These are phyloP conservation scores for Lichtheimia corymbifera DNA, from an alignment of 371 early-diverging fungal species.

Conservation along the genomic window DNA sequence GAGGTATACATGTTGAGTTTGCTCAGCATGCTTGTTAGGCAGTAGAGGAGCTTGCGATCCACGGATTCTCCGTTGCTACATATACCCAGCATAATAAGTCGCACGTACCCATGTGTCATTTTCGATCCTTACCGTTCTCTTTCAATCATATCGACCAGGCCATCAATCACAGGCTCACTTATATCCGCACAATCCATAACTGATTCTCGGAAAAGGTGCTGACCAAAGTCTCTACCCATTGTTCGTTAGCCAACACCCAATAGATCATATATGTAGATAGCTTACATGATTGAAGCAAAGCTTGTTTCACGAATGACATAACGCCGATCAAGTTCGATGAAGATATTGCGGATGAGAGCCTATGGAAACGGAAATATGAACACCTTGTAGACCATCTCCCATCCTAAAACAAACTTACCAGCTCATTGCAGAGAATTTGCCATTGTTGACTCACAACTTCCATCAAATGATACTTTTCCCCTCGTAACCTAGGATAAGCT, in stretches of 20 bases:
- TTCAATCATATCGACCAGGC: constrained; percentile 46
- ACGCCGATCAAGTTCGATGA: constrained; percentile 90
- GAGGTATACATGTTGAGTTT: constrained; percentile 72
- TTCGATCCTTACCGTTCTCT: constrained; percentile 46
- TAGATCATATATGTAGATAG: background rate
- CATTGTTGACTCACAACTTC: constrained; percentile 55
- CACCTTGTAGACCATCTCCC: background rate
- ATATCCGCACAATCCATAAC: constrained; percentile 55
- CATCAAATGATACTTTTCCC: constrained; percentile 40
- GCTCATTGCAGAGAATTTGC: constrained; percentile 61
- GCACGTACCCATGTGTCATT: background rate
- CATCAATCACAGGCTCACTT: constrained; percentile 39
- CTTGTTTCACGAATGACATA: constrained; percentile 77
- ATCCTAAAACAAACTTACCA: constrained; percentile 41
- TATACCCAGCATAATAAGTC: background rate
- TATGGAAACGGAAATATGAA: constrained; percentile 16
- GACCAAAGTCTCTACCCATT: constrained; percentile 61
- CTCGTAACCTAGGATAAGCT: constrained; percentile 12
- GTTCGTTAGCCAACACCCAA: too few species aligned
- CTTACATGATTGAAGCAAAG: constrained; percentile 69
- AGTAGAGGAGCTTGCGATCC: constrained; percentile 58
- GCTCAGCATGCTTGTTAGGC: constrained; percentile 76
- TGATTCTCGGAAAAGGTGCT: constrained; percentile 65
- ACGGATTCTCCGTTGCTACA: constrained; percentile 56
- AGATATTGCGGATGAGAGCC: constrained; percentile 79